These are phyloP conservation scores for Hyphopichia buzzinii DNA, from an alignment of 1,139 yeast genomes.

Conservation along the genomic window DNA sequence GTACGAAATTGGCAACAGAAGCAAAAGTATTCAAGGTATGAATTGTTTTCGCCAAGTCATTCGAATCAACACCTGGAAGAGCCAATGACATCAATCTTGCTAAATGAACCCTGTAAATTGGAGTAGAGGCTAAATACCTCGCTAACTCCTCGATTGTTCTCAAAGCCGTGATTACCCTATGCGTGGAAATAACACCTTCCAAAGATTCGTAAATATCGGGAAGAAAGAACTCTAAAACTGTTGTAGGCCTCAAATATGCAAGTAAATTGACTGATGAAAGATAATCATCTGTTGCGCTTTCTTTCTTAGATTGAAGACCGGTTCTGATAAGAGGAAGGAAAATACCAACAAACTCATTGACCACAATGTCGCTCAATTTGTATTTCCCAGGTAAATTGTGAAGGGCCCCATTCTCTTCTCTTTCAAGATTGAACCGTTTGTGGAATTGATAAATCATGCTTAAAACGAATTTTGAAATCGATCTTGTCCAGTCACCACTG, in stretches of 20 bases:
- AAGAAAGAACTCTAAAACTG: constrained; percentile 62
- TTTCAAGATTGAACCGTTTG: constrained; percentile 53
- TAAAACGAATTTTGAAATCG: constrained; percentile 63
- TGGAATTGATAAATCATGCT: constrained; percentile 58
- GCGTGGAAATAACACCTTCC: constrained; percentile 78
- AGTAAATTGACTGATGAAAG: constrained; percentile 61
- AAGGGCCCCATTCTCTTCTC: constrained; percentile 36
- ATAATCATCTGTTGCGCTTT: constrained; percentile 57
- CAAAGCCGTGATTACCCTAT: constrained; percentile 74
- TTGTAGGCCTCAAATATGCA: constrained; percentile 60
- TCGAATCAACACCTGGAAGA: constrained; percentile 83
- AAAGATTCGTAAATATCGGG: constrained; percentile 82
- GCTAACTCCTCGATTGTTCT: constrained; percentile 65
- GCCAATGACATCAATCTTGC: constrained; percentile 69
- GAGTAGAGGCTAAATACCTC: constrained; percentile 64
- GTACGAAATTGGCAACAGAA: constrained; percentile 69
- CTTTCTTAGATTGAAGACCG: constrained; percentile 78
- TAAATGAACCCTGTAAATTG: constrained; percentile 72
- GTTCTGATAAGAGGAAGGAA: constrained; percentile 58
- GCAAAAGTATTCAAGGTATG: constrained; percentile 71
- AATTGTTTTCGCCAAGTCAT: constrained; percentile 75
- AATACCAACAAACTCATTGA: constrained; percentile 51
- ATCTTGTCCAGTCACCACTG: constrained; percentile 76
- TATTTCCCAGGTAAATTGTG: constrained; percentile 44
- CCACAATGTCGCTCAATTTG: constrained; percentile 44